phyloP scores from a whole-genome alignment of 345 rosid genomes.

The Gossypium ekmanianum region DNA sequence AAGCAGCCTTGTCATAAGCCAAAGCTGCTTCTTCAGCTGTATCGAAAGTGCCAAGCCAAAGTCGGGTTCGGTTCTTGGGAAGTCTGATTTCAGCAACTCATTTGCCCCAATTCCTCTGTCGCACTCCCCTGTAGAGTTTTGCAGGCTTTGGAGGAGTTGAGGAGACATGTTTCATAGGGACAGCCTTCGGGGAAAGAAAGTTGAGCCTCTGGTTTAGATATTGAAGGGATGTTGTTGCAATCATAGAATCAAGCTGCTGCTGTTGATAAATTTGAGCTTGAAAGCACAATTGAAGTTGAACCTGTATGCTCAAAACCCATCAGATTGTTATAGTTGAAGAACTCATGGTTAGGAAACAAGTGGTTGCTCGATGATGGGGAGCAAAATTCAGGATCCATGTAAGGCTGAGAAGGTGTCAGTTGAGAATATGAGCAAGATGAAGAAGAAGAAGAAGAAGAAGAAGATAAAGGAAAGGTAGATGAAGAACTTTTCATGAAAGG shows the following conservation, averaged over 20 bases:
- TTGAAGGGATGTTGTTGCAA: conserved; percentile 1
- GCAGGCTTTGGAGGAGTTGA: conserved; percentile 37
- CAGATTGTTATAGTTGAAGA: conserved; percentile 1
- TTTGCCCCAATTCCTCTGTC: conserved; percentile 94
- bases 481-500: conserved; percentile 51
- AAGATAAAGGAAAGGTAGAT: conserved; percentile 15
- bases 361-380: conserved; percentile 22
- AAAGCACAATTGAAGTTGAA: conserved; percentile 41
- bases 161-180: conserved; percentile 52
- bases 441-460: conserved; percentile 9
- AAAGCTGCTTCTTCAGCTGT: conserved; percentile 87
- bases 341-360: conserved; percentile 22
- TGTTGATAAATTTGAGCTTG: conserved; percentile 48
- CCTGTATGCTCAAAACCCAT: conserved; percentile 41
- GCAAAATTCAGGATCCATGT: conserved; percentile 21
- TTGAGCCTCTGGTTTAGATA: conserved; percentile 19
- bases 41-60: conserved; percentile 96
- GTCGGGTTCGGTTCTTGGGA: conserved; percentile 84
- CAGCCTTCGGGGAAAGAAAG: conserved; percentile 46
- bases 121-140: conserved; percentile 72
- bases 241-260: conserved; percentile 19
- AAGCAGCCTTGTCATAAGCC: conserved; percentile 88
- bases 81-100: conserved; percentile 95
- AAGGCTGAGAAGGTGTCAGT: conserved; percentile 12
- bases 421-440: background rate